Percentiles rank a stretch among this genome's conserved stretches.
These are phyloP conservation scores for Carpinus viminea DNA, from an alignment of 306 rosid species.

Conservation along the genomic window DNA sequence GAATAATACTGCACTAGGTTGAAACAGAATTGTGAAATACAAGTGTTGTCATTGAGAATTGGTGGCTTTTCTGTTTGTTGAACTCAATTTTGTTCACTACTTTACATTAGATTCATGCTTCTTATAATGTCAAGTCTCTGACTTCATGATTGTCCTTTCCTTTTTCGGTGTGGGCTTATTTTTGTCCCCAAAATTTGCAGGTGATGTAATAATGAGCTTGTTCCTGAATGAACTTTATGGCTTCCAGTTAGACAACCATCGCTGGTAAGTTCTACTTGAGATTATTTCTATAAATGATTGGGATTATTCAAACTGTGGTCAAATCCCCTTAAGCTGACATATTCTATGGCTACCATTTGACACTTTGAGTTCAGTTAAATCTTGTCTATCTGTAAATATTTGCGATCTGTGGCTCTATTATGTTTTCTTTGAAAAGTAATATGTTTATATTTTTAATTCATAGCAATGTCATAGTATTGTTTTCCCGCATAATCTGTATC, in stretches of 20 bases:
- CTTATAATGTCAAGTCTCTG: background rate
- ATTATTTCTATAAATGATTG: background rate
- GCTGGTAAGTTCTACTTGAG: constrained; percentile 61
- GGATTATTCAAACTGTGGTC: constrained; percentile 2
- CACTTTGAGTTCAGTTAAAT: background rate
- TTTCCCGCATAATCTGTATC: background rate
- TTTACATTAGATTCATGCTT: background rate
- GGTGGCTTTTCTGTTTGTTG: background rate
- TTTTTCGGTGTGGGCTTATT: constrained; percentile 14
- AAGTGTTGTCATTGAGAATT: background rate
- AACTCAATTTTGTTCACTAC: background rate
- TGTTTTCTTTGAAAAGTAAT: background rate
- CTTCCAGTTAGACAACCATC: constrained; percentile 79
- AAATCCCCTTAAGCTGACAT: background rate
- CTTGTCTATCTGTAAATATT: background rate
- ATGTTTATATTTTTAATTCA: background rate
- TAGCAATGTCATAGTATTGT: background rate
- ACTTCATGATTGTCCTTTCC: constrained; percentile 5
- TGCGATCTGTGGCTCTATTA: background rate
- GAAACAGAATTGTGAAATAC: background rate
- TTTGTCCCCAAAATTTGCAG: constrained; percentile 44
- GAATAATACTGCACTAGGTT: background rate
- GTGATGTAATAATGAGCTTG: constrained; percentile 93
- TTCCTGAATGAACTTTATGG: constrained; percentile 95
- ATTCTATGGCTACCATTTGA: background rate